Percentiles rank a stretch among this genome's conserved stretches.
phyloP scores from a whole-genome alignment of 345 rosid genomes.

The Linum usitatissimum region DNA sequence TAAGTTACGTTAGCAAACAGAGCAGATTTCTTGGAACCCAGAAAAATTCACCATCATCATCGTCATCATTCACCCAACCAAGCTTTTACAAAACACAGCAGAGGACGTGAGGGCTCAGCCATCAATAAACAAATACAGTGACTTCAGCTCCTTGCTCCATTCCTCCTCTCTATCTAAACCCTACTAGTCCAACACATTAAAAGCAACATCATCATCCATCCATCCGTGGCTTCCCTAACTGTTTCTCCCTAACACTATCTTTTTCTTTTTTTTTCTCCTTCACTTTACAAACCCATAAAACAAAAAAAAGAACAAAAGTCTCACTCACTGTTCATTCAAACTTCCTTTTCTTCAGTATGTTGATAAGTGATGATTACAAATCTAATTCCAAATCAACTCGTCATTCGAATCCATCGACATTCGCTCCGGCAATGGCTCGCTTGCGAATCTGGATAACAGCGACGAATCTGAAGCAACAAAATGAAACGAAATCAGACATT shows the following conservation, averaged over 20 bases:
- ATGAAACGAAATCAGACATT: too few relatives aligned
- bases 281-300: too few relatives aligned
- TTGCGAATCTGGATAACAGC: constrained; percentile 11
- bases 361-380: not conserved
- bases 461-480: constrained; percentile 13
- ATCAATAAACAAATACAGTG: not conserved
- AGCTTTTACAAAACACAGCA: not conserved
- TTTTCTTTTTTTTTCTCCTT: not conserved
- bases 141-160: not conserved
- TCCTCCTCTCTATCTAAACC: not conserved
- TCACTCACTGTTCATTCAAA: too few relatives aligned
- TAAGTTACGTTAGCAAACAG: not conserved
- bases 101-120: not conserved
- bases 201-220: too few relatives aligned
- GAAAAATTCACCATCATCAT: not conserved
- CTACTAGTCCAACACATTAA: not conserved
- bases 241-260: not conserved
- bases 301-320: too few relatives aligned
- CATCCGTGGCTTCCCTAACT: too few relatives aligned
- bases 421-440: constrained; percentile 7
- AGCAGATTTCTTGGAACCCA: not conserved
- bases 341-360: not conserved
- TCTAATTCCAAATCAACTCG: not conserved
- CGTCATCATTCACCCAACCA: not conserved
- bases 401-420: constrained; percentile 1